Conservation (phyloP, 1,139 yeast species). For the Pichia inconspicua region DNA sequence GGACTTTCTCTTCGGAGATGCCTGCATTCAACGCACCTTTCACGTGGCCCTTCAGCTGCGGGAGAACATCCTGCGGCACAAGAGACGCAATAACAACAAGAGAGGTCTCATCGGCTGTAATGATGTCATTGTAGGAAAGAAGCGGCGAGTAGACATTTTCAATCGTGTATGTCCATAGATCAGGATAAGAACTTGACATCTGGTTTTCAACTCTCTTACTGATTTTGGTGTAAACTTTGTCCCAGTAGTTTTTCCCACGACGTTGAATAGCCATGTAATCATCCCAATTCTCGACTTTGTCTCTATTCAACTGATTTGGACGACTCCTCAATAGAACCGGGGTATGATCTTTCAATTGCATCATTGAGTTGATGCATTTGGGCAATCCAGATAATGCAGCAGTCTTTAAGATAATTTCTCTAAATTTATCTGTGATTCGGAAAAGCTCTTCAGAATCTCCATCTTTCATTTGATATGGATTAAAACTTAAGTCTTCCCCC, state of each 20-base stretch:
- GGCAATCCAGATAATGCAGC: slow-evolving; percentile 81
- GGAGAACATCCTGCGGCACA: slow-evolving; percentile 92
- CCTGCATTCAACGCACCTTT: slow-evolving; percentile 81
- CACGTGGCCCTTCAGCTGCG: slow-evolving; percentile 85
- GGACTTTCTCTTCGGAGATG: slow-evolving; percentile 56
- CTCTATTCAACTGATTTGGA: slow-evolving; percentile 6
- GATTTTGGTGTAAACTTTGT: slow-evolving; percentile 66
- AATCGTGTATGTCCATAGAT: slow-evolving; percentile 66
- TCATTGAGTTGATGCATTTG: slow-evolving; percentile 71
- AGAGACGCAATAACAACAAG: slow-evolving; percentile 70
- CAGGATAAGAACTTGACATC: slow-evolving; percentile 72
- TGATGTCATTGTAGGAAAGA: slow-evolving; percentile 57
- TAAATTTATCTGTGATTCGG: slow-evolving; percentile 46
- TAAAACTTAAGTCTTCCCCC: slow-evolving; percentile 10
- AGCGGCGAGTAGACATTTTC: slow-evolving; percentile 74
- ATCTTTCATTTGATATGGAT: slow-evolving; percentile 2
- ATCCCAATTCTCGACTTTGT: slow-evolving; percentile 11
- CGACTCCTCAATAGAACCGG: slow-evolving; percentile 39
- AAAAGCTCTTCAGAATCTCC: background rate
- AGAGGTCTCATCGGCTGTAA: slow-evolving; percentile 66
- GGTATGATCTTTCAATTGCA: slow-evolving; percentile 55
- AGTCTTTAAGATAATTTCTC: slow-evolving; percentile 73
- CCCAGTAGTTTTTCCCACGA: slow-evolving; percentile 67
- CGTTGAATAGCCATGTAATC: slow-evolving; percentile 25
- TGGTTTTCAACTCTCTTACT: slow-evolving; percentile 60